Conservation (phyloP, 345 rosid species). For the Salix caprea region DNA sequence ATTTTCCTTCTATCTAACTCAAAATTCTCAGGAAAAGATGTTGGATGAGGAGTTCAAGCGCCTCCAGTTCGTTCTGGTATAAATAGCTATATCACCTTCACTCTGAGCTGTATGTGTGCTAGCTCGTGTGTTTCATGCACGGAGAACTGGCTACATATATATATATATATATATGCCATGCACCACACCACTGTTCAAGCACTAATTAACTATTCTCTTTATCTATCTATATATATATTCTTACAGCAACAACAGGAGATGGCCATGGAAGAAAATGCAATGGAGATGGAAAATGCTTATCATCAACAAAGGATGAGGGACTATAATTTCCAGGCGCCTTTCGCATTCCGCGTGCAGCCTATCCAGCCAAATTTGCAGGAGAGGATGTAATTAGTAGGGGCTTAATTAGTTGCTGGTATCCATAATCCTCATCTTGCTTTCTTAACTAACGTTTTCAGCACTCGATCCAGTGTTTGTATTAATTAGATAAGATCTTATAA, state of each 20-base stretch:
- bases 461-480: background rate
- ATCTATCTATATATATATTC: background rate
- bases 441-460: background rate
- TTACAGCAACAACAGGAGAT: constrained; percentile 51
- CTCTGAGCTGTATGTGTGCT: background rate
- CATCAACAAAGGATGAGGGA: constrained; percentile 30
- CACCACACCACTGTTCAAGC: background rate
- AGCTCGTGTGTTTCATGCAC: background rate
- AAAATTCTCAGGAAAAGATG: constrained; percentile 9
- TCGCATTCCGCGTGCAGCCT: constrained; percentile 51
- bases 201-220: background rate
- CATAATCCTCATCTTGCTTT: background rate
- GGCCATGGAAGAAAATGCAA: constrained; percentile 41
- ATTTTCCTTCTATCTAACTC: background rate
- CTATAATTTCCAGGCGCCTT: constrained; percentile 36
- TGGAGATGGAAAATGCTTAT: constrained; percentile 34
- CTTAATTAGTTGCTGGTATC: background rate
- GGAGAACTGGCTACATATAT: background rate
- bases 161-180: background rate
- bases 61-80: constrained; percentile 23
- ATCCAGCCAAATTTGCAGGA: constrained; percentile 58
- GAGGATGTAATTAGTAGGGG: constrained; percentile 29
- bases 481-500: background rate
- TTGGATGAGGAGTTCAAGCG: constrained; percentile 18
- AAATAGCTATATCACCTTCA: background rate